phyloP scores from a whole-genome alignment of 768 basidiomycete genomes.

The Rickenella mellea region DNA sequence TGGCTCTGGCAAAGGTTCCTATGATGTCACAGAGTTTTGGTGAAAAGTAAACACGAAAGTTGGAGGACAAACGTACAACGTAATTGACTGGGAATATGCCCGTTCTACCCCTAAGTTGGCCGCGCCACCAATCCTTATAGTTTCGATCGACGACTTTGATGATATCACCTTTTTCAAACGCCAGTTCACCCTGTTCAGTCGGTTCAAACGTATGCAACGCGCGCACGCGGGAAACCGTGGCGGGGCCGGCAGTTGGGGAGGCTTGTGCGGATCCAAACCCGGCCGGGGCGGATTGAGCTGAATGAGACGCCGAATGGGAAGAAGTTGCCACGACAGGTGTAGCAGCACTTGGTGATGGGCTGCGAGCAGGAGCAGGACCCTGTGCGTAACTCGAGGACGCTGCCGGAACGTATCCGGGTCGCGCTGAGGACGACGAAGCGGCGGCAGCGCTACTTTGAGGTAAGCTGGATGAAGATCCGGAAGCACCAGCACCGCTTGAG shows the following conservation, averaged over 20 bases:
- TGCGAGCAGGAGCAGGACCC: slow-evolving; percentile 51
- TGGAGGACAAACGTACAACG: slow-evolving; percentile 48
- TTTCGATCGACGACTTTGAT: slow-evolving; percentile 92
- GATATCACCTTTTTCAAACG: slow-evolving; percentile 85
- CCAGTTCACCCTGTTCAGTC: slow-evolving; percentile 80
- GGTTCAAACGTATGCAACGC: slow-evolving; percentile 87
- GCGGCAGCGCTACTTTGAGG: slow-evolving; percentile 9
- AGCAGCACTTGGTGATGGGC: slow-evolving; percentile 26
- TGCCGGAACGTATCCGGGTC: slow-evolving; percentile 7
- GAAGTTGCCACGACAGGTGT: slow-evolving; percentile 9
- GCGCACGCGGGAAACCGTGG: slow-evolving; percentile 70
- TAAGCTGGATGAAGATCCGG: slow-evolving; percentile 15
- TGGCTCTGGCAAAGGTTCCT: slow-evolving; percentile 84
- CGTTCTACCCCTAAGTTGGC: slow-evolving; percentile 80
- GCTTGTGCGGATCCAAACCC: slow-evolving; percentile 17
- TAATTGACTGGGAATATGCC: slow-evolving; percentile 98
- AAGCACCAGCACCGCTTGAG: slow-evolving; percentile 25
- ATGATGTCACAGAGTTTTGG: slow-evolving; percentile 3
- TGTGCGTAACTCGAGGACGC: slow-evolving; percentile 31
- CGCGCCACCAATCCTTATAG: slow-evolving; percentile 96
- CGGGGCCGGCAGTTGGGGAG: slow-evolving; percentile 12
- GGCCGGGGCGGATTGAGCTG: slow-evolving; percentile 12
- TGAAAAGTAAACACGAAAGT: neutral
- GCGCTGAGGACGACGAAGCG: slow-evolving; percentile 13
- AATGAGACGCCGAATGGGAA: slow-evolving; percentile 19